These are phyloP conservation scores for Brettanomyces custersianus DNA, from an alignment of 805 yeast genomes.

Conservation along the genomic window DNA sequence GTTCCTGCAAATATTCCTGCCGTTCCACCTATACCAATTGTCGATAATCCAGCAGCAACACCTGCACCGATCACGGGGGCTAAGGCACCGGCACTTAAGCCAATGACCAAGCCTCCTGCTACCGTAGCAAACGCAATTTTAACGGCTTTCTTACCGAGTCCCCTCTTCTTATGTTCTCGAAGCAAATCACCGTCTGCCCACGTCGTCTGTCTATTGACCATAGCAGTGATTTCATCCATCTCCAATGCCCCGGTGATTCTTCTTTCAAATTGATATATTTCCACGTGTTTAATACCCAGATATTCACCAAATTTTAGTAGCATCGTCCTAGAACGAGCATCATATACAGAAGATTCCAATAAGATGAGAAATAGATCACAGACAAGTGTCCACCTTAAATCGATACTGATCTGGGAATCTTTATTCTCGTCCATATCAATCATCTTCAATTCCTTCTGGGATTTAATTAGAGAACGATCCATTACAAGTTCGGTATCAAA, in stretches of 20 bases:
- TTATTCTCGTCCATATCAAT: conserved; percentile 23
- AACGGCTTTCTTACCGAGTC: conserved; percentile 59
- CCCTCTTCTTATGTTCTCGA: conserved; percentile 59
- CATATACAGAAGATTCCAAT: conserved; percentile 79
- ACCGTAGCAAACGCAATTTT: conserved; percentile 92
- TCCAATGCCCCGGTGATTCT: conserved; percentile 86
- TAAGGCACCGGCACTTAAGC: conserved; percentile 86
- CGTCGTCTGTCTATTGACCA: conserved; percentile 35
- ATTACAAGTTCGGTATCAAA: conserved; percentile 32
- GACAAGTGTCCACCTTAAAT: conserved; percentile 85
- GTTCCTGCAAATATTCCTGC: conserved; percentile 89
- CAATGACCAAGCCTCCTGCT: conserved; percentile 92
- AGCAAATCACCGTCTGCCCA: conserved; percentile 69
- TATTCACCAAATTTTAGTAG: conserved; percentile 56
- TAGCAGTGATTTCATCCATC: conserved; percentile 44
- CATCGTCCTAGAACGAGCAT: conserved; percentile 80
- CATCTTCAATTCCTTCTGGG: conserved; percentile 12
- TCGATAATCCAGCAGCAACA: conserved; percentile 90
- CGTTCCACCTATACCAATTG: conserved; percentile 93
- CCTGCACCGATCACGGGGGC: conserved; percentile 99
- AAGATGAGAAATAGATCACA: conserved; percentile 83
- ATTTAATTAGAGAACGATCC: conserved; percentile 38
- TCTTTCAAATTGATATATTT: conserved; percentile 81
- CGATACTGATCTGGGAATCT: conserved; percentile 40
- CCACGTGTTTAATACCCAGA: conserved; percentile 52